phyloP scores from a whole-genome alignment of 345 rosid genomes.

The Arabidopsis arenosa region DNA sequence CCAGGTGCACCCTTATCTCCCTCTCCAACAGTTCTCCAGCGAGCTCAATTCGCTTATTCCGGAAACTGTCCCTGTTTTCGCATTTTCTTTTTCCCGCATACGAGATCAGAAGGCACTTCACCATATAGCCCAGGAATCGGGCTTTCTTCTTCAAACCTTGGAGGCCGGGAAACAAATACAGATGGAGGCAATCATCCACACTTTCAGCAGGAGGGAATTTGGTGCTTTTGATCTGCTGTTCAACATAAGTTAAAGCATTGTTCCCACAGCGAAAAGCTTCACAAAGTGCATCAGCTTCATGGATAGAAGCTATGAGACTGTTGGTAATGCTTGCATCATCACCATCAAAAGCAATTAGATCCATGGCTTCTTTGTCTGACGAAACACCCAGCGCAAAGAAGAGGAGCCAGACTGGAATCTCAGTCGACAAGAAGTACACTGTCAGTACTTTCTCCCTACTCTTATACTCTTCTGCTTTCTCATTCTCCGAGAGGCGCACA shows the following conservation, averaged over 20 bases:
- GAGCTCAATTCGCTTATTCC: slow-evolving; percentile 87
- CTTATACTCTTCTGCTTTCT: slow-evolving; percentile 53
- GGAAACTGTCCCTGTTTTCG: slow-evolving; percentile 81
- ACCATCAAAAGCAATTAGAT: slow-evolving; percentile 60
- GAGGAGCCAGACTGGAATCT: slow-evolving; percentile 79
- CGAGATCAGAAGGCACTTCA: slow-evolving; percentile 75
- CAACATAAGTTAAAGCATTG: slow-evolving; percentile 52
- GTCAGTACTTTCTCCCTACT: slow-evolving; percentile 73
- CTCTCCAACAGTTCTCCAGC: slow-evolving; percentile 89
- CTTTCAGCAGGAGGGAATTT: slow-evolving; percentile 78
- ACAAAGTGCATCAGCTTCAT: slow-evolving; percentile 67
- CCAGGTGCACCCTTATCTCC: slow-evolving; percentile 77
- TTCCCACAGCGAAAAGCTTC: slow-evolving; percentile 56
- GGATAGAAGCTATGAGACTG: slow-evolving; percentile 65
- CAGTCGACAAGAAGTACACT: slow-evolving; percentile 76
- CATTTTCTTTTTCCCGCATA: slow-evolving; percentile 72
- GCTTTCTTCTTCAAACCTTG: slow-evolving; percentile 68
- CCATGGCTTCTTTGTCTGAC: slow-evolving; percentile 73
- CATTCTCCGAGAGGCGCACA: slow-evolving; percentile 57
- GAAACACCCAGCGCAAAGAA: slow-evolving; percentile 84
- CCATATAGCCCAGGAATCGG: slow-evolving; percentile 88
- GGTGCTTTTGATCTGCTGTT: slow-evolving; percentile 52
- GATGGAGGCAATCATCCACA: slow-evolving; percentile 60
- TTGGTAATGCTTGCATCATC: slow-evolving; percentile 64
- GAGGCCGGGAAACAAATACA: slow-evolving; percentile 73